Evolutionary conservation across 495 filamentous ascomycete species (phyloP).

Genomic region (Xylaria intraflava): DNA sequence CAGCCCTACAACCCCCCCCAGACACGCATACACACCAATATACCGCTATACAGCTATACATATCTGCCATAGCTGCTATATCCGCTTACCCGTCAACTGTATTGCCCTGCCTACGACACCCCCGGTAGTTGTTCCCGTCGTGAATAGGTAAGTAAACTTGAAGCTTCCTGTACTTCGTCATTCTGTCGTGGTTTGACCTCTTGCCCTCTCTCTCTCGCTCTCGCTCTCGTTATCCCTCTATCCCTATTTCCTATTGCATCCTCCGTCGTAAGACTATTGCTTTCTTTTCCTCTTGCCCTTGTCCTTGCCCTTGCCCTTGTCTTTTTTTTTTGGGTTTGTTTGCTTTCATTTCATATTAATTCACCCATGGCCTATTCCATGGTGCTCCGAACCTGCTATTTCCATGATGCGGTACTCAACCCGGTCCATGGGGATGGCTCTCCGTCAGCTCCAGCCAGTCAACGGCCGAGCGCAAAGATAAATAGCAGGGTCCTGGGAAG

Average conservation of each 20-base stretch:
- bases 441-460: conserved; percentile 25
- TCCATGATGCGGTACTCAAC: conserved; percentile 2
- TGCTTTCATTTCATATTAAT: neutral
- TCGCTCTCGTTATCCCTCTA: conserved; percentile 5
- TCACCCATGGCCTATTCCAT: neutral
- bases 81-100: neutral
- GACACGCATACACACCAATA: neutral
- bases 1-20: conserved; percentile 9
- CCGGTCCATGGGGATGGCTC: conserved; percentile 4
- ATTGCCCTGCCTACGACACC: too few species aligned
- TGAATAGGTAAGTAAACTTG: too few species aligned
- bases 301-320: neutral
- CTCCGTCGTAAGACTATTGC: neutral
- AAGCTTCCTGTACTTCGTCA: too few species aligned
- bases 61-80: neutral
- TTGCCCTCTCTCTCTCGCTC: too few species aligned
- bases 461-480: conserved; percentile 25
- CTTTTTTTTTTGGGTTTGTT: neutral
- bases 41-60: neutral
- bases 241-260: neutral
- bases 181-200: too few species aligned
- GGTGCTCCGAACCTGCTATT: too few species aligned
- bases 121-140: too few species aligned
- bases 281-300: neutral
- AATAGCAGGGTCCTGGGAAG: conserved; percentile 16